Conservation (phyloP, 345 rosid genomes). For the Microcos paniculata region DNA sequence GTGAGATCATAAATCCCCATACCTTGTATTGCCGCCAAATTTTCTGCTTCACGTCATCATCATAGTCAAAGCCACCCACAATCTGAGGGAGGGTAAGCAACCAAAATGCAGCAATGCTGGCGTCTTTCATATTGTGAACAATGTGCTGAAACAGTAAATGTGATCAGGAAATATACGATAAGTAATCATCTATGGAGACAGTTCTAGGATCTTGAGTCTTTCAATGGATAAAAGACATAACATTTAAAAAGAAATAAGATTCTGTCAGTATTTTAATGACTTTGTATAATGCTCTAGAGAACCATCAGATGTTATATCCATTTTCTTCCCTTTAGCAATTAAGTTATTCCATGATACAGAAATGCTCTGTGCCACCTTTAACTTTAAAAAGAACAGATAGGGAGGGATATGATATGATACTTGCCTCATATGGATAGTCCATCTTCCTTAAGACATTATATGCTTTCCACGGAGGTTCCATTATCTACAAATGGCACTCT, state of each 20-base stretch:
- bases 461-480: slow-evolving; percentile 98
- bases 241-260: neutral
- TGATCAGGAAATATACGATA: slow-evolving; percentile 3
- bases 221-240: neutral
- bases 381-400: neutral
- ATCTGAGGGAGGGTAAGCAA: slow-evolving; percentile 82
- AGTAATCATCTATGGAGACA: neutral
- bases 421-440: slow-evolving; percentile 94
- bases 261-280: neutral
- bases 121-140: slow-evolving; percentile 92
- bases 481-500: slow-evolving; percentile 51
- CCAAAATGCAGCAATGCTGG: slow-evolving; percentile 97
- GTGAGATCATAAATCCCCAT: neutral
- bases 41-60: slow-evolving; percentile 82
- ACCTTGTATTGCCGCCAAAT: slow-evolving; percentile 95
- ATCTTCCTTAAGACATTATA: slow-evolving; percentile 74
- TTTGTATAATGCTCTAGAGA: neutral
- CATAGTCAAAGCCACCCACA: slow-evolving; percentile 78
- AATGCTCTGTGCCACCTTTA: neutral
- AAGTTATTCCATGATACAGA: neutral
- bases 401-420: slow-evolving; percentile 19
- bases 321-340: neutral
- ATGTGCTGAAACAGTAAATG: slow-evolving; percentile 67
- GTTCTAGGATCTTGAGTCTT: neutral
- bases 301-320: neutral